These are phyloP conservation scores for Polygonum aviculare DNA, from an alignment of 148 eudicot genomes.

Conservation along the genomic window DNA sequence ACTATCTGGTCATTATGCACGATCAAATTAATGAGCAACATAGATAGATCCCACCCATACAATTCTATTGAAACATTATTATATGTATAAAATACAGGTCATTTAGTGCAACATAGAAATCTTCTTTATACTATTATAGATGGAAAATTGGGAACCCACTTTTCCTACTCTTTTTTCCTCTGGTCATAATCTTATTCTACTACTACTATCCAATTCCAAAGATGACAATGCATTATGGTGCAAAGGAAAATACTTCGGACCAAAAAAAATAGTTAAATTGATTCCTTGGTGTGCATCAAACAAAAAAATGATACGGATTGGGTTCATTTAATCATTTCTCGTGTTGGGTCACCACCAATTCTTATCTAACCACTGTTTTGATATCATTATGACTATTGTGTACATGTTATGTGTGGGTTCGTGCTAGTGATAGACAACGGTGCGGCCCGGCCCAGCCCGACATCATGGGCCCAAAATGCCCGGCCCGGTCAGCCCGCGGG, in stretches of 20 bases:
- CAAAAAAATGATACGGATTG: neutral
- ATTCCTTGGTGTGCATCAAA: neutral
- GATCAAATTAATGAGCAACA: no score
- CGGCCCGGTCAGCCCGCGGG: no score
- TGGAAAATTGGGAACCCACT: neutral
- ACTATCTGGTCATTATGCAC: no score
- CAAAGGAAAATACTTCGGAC: neutral
- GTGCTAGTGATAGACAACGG: neutral
- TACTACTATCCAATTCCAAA: neutral
- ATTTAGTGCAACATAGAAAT: no score
- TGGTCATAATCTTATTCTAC: neutral
- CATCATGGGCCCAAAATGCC: no score
- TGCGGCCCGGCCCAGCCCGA: no score
- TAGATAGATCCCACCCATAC: no score
- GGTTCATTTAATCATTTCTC: neutral
- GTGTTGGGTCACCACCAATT: neutral
- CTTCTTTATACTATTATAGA: no score
- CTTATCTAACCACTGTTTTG: neutral
- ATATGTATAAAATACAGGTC: no score
- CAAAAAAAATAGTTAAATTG: neutral
- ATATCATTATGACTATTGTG: neutral
- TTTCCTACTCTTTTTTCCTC: neutral
- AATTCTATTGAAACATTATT: no score
- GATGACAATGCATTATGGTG: neutral
- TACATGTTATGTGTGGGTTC: neutral